Evolutionary conservation across 179 eudicot species (phyloP), one percentile per base, ranked within the genome.

Genomic region (Silene vulgaris): DNA sequence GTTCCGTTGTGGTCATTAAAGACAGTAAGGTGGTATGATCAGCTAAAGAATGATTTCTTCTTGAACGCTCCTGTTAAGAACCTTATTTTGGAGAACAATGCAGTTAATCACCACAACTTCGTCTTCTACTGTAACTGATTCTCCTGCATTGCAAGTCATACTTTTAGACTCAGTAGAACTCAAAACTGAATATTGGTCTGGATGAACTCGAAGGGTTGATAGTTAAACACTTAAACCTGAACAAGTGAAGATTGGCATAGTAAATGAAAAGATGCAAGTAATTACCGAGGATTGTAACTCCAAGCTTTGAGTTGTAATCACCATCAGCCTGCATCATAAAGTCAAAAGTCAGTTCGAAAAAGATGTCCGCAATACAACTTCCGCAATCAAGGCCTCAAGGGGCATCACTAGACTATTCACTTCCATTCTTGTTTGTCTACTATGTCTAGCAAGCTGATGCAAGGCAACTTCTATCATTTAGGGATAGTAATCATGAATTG

Each of bases 31-130:
- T 23, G 29, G 54, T 50, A 61, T 14, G 62, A n/a, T 50, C 52
- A 37, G 63, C 37, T 80, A 84, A 19, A 84, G 74, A 52, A 84
- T 84, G 75, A 84, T 84, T 81, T 84, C 87, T 77, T 84, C 85
- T 66, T 82, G 87, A 32, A 84, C 84, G 56, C 81, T 82, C 73
- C 74, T 43, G 69, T 84, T 82, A 11, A 84, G 87, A 69, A 73
- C 73, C 76, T 84, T 84, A 60, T 84, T 82, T 1, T 83, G 87
- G 5, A 84, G 85, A 57, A 82, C 87, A 30, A 84, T 82, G 78
- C 83, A 82, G 76, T 82, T 82, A n/a, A 84, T 80, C 76, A 84
- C 85, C 21, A 84, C 87, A 63, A 84, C 85, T 76, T 84, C 87
- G 50, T 84, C 87, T 80, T 84, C 87, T 45, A 84, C 85, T 3